phyloP scores from a whole-genome alignment of 2,329 filamentous ascomycete species.

The Triangularia setosa region DNA sequence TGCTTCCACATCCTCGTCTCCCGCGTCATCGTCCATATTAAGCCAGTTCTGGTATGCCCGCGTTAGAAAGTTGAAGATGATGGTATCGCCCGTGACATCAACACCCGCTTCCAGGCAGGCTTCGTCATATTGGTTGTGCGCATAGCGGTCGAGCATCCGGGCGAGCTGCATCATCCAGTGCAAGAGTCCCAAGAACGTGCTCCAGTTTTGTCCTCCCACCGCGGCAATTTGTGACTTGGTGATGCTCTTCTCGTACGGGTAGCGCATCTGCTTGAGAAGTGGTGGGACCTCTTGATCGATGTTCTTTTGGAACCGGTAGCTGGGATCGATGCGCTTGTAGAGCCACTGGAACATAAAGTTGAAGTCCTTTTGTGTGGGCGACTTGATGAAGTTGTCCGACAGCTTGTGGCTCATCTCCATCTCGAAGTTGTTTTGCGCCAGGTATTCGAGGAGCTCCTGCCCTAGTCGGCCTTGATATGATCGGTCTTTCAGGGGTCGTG shows the following conservation, averaged over 20 bases:
- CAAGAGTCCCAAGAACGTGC: constrained; percentile 84
- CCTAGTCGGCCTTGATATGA: constrained; percentile 77
- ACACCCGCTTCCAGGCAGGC: constrained; percentile 84
- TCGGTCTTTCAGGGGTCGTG: constrained; percentile 78
- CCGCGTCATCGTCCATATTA: constrained; percentile 82
- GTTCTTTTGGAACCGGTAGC: constrained; percentile 86
- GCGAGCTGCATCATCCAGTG: constrained; percentile 99
- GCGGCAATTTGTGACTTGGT: constrained; percentile 94
- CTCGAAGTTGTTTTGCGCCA: constrained; percentile 92
- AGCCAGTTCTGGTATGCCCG: constrained; percentile 92
- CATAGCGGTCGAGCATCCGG: constrained; percentile 86
- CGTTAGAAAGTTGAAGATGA: constrained; percentile 90
- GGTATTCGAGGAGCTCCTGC: constrained; percentile 85
- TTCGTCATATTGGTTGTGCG: constrained; percentile 76
- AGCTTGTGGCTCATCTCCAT: constrained; percentile 94
- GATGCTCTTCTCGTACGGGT: constrained; percentile 92
- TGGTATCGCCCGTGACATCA: constrained; percentile 83
- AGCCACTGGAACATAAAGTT: constrained; percentile 98
- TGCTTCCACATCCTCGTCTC: constrained; percentile 76
- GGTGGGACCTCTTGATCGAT: constrained; percentile 94
- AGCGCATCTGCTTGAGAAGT: constrained; percentile 86
- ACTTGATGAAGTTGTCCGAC: constrained; percentile 86
- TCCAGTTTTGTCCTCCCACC: constrained; percentile 96
- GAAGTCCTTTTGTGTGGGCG: constrained; percentile 97
- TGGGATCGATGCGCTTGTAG: constrained; percentile 92